Percentiles rank a stretch among this genome's conserved stretches.
These are phyloP conservation scores for Parafenestella ontariensis DNA, from an alignment of 2,329 filamentous ascomycete genomes.

Conservation along the genomic window DNA sequence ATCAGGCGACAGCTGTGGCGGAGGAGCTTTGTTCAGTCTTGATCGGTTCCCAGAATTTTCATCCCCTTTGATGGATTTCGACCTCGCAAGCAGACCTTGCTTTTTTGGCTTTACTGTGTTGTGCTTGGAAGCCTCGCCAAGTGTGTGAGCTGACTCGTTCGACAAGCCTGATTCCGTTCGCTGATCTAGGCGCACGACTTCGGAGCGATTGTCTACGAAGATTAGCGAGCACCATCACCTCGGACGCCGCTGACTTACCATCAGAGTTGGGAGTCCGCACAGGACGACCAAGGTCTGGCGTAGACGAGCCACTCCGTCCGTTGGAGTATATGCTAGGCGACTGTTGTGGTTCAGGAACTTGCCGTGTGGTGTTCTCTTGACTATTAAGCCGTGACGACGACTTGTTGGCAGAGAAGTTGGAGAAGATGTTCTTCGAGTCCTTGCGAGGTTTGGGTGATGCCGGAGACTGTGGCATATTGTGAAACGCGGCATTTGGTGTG, in stretches of 20 bases:
- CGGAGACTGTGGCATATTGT: slow-evolving; percentile 41
- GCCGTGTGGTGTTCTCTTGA: slow-evolving; percentile 45
- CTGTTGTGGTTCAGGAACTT: slow-evolving; percentile 43
- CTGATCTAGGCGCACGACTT: slow-evolving; percentile 37
- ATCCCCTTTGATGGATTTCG: slow-evolving; percentile 55
- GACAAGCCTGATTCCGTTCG: slow-evolving; percentile 40
- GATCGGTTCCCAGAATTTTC: slow-evolving; percentile 33
- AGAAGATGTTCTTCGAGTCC: slow-evolving; percentile 54
- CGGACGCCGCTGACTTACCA: slow-evolving; percentile 25
- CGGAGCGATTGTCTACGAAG: slow-evolving; percentile 40
- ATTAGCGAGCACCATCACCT: slow-evolving; percentile 4
- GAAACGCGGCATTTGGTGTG: slow-evolving; percentile 41
- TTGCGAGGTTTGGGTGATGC: slow-evolving; percentile 47
- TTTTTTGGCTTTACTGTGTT: slow-evolving; percentile 42
- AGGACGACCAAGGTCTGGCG: slow-evolving; percentile 54
- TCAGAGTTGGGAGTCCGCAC: slow-evolving; percentile 48
- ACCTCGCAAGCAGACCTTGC: slow-evolving; percentile 48
- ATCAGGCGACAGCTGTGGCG: slow-evolving; percentile 40
- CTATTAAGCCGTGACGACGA: slow-evolving; percentile 52
- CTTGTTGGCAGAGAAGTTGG: slow-evolving; percentile 57
- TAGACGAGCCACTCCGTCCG: slow-evolving; percentile 55
- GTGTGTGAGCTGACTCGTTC: slow-evolving; percentile 28
- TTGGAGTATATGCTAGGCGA: slow-evolving; percentile 48
- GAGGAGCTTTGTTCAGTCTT: slow-evolving; percentile 45
- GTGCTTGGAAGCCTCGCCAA: slow-evolving; percentile 31